A percentile compares a stretch with the other conserved stretches of the same genome.
These are phyloP conservation scores for Nothopassalora personata DNA, from an alignment of 2,329 filamentous ascomycete genomes.

Conservation along the genomic window DNA sequence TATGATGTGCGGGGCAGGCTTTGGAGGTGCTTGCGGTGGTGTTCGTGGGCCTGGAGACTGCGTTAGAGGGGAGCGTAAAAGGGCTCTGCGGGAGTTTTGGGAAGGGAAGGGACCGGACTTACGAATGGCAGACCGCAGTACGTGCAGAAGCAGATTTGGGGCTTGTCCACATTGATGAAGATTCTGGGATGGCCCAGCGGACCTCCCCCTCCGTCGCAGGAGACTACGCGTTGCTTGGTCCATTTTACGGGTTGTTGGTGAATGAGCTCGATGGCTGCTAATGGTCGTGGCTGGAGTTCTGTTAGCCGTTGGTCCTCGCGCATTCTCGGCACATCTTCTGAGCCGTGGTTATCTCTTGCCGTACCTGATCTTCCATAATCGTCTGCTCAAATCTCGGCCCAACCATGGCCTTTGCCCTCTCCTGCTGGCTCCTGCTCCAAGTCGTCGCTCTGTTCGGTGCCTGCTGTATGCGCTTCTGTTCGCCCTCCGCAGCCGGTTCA, in stretches of 20 bases:
- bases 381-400: conserved; percentile 97
- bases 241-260: conserved; percentile 93
- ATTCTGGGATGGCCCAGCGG: conserved; percentile 84
- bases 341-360: background rate
- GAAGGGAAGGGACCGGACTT: conserved; percentile 39
- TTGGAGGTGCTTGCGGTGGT: conserved; percentile 78
- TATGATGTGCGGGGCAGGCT: conserved; percentile 67
- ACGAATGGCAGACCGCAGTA: conserved; percentile 95
- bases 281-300: conserved; percentile 67
- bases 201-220: conserved; percentile 89
- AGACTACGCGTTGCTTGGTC: conserved; percentile 74
- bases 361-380: conserved; percentile 82
- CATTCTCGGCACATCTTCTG: background rate
- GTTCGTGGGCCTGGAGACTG: conserved; percentile 70
- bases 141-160: conserved; percentile 80
- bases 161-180: conserved; percentile 98
- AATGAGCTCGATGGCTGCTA: conserved; percentile 89
- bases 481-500: conserved; percentile 51
- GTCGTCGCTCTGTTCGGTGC: conserved; percentile 76
- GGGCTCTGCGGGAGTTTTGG: background rate
- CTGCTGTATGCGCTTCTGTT: conserved; percentile 60
- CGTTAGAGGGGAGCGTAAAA: background rate
- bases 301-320: conserved; percentile 22
- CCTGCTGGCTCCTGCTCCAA: conserved; percentile 83
- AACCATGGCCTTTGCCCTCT: conserved; percentile 77